Percentiles rank a stretch among this genome's conserved stretches.
Conservation (phyloP, 2,329 filamentous ascomycete species). For the Fusarium aywerte region DNA sequence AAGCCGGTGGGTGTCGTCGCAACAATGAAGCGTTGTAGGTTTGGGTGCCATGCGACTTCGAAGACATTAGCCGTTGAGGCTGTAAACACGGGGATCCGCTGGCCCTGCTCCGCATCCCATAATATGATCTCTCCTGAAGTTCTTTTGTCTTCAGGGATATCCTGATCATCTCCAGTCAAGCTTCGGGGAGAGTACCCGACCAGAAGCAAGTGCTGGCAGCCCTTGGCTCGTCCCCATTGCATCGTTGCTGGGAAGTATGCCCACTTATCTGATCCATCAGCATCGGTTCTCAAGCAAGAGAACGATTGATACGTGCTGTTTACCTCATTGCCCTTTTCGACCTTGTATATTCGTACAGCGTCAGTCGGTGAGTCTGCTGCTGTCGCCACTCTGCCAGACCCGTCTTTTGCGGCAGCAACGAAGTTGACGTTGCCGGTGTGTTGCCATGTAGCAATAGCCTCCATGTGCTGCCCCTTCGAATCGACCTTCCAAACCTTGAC, state of each 20-base stretch:
- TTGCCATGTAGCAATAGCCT: constrained; percentile 59
- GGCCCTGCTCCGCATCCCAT: constrained; percentile 62
- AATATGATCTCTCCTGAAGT: constrained; percentile 69
- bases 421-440: constrained; percentile 72
- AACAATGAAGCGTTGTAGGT: constrained; percentile 62
- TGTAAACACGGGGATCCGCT: constrained; percentile 60
- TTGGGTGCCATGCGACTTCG: constrained; percentile 72
- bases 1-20: constrained; percentile 65
- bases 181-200: constrained; percentile 72
- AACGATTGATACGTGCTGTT: constrained; percentile 53
- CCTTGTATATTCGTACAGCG: constrained; percentile 67
- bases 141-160: constrained; percentile 68
- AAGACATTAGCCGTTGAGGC: constrained; percentile 70
- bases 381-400: constrained; percentile 64
- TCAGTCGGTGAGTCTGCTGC: constrained; percentile 65
- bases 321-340: constrained; percentile 53
- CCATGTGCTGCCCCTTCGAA: constrained; percentile 55
- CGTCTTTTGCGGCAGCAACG: constrained; percentile 63
- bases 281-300: constrained; percentile 55
- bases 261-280: constrained; percentile 61
- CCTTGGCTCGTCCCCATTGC: constrained; percentile 65
- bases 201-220: constrained; percentile 63
- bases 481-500: constrained; percentile 68
- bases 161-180: constrained; percentile 61
- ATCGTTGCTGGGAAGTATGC: constrained; percentile 72